These are phyloP conservation scores for Tephrocybe sp. DNA, from an alignment of 768 basidiomycete genomes.

Conservation along the genomic window DNA sequence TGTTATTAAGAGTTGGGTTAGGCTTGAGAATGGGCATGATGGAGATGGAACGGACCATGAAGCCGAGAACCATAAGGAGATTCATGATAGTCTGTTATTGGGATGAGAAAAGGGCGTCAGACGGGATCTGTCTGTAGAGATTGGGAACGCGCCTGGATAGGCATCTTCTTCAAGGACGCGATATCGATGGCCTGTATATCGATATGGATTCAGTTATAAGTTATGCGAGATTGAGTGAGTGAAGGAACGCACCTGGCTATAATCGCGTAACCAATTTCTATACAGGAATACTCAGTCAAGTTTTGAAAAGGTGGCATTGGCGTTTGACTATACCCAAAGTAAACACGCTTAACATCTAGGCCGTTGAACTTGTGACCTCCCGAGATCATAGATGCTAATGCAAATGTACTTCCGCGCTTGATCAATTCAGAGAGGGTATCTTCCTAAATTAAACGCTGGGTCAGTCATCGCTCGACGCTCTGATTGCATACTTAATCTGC, in stretches of 20 bases:
- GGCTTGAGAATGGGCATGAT: neutral
- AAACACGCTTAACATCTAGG: conserved; percentile 81
- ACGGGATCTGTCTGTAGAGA: neutral
- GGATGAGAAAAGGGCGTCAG: conserved; percentile 6
- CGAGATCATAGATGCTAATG: conserved; percentile 54
- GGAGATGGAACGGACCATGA: conserved; percentile 53
- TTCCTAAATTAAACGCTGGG: conserved; percentile 49
- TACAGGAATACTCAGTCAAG: conserved; percentile 36
- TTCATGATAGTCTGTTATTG: conserved; percentile 79
- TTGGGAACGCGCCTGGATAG: conserved; percentile 51
- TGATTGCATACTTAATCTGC: no score
- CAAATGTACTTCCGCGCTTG: conserved; percentile 56
- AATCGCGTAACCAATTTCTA: conserved; percentile 88
- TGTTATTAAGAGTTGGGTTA: neutral
- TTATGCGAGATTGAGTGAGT: neutral
- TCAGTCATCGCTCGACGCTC: no score
- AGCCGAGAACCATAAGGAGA: conserved; percentile 86
- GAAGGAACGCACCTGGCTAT: conserved; percentile 55
- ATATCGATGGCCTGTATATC: conserved; percentile 76
- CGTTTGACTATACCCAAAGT: conserved; percentile 66
- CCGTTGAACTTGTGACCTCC: conserved; percentile 70
- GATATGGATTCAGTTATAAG: neutral
- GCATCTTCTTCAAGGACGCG: conserved; percentile 70
- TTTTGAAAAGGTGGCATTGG: neutral
- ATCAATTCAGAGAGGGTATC: conserved; percentile 60